These are phyloP conservation scores for Tubosaeta sp. DNA, from an alignment of 768 basidiomycete species.

Conservation along the genomic window DNA sequence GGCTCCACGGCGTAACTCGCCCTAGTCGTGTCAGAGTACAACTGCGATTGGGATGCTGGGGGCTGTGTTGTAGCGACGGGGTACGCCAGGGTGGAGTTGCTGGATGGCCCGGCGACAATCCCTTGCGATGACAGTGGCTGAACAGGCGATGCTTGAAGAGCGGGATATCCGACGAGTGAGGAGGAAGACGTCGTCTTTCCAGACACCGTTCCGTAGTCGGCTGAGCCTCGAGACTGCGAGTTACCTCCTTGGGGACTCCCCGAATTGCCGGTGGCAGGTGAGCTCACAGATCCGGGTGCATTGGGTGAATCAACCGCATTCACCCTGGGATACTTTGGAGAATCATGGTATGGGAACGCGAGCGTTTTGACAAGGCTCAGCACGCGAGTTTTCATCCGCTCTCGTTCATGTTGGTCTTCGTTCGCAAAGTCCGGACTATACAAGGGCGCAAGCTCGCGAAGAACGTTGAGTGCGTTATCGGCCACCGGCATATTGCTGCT, in stretches of 20 bases:
- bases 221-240: slow-evolving; percentile 23
- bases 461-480: slow-evolving; percentile 70
- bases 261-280: slow-evolving; percentile 56
- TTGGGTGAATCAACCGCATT: slow-evolving; percentile 45
- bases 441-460: slow-evolving; percentile 68
- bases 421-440: slow-evolving; percentile 61
- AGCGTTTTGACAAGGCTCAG: slow-evolving; percentile 67
- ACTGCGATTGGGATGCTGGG: slow-evolving; percentile 21
- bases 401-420: slow-evolving; percentile 45
- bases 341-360: slow-evolving; percentile 79
- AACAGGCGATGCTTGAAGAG: slow-evolving; percentile 18
- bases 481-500: slow-evolving; percentile 62
- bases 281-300: slow-evolving; percentile 42
- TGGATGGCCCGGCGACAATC: slow-evolving; percentile 16
- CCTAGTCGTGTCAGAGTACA: slow-evolving; percentile 25
- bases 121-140: slow-evolving; percentile 21
- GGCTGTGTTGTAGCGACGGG: slow-evolving; percentile 18
- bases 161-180: slow-evolving; percentile 24
- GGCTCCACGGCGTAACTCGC: slow-evolving; percentile 17
- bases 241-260: slow-evolving; percentile 44
- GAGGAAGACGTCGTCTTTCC: slow-evolving; percentile 22
- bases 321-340: slow-evolving; percentile 49
- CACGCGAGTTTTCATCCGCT: slow-evolving; percentile 57
- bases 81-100: slow-evolving; percentile 24
- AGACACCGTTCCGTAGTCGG: slow-evolving; percentile 21